Conservation (phyloP, 2,329 filamentous ascomycete species). For the Trichoderma harzianum region DNA sequence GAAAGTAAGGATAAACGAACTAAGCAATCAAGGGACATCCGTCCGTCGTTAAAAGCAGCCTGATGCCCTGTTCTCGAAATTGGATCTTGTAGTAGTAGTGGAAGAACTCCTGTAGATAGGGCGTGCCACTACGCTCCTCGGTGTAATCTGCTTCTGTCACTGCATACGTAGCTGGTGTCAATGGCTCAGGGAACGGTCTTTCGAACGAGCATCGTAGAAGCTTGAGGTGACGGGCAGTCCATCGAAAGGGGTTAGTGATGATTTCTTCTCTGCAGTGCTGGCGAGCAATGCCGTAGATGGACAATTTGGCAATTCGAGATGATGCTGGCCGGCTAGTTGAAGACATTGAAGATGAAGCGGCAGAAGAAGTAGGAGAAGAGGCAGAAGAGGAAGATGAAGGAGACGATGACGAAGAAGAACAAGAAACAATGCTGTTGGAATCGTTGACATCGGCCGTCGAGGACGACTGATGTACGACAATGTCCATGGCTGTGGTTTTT, state of each 20-base stretch:
- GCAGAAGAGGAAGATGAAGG: background rate
- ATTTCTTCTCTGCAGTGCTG: background rate
- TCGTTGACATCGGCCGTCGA: background rate
- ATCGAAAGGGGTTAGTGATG: background rate
- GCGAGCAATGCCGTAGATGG: background rate
- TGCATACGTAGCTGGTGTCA: background rate
- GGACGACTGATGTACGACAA: background rate
- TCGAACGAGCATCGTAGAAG: background rate
- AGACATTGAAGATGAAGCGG: background rate
- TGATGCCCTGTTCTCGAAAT: background rate
- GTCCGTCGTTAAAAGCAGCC: background rate
- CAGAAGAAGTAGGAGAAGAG: background rate
- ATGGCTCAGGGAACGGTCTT: background rate
- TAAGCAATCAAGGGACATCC: background rate
- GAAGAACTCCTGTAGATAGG: background rate
- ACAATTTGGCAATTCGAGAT: background rate
- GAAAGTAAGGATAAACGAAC: background rate
- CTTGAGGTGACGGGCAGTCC: background rate
- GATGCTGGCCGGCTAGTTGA: background rate
- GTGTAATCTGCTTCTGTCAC: background rate
- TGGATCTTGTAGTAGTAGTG: background rate
- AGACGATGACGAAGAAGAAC: background rate
- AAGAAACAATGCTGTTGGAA: background rate
- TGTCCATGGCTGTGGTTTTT: background rate
- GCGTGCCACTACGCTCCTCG: background rate